These are phyloP conservation scores for Rheum nobile DNA, from an alignment of 148 eudicot genomes.

Conservation along the genomic window DNA sequence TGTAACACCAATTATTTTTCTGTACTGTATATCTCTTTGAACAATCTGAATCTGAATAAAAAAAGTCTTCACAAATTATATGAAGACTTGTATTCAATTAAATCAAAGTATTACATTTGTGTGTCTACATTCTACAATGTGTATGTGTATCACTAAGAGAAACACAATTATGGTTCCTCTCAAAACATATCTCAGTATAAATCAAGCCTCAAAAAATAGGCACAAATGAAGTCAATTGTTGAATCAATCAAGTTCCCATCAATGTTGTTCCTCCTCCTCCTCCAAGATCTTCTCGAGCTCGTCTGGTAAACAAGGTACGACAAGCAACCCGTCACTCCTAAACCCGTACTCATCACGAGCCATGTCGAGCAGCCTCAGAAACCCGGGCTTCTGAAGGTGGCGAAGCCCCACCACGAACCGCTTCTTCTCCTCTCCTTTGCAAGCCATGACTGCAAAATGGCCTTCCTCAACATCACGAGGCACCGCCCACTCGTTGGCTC, in stretches of 20 bases:
- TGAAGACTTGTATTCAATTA: not conserved
- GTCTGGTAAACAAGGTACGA: conserved; percentile 6
- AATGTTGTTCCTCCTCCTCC: not conserved
- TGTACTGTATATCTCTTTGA: not conserved
- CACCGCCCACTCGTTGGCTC: not conserved
- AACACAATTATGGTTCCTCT: not conserved
- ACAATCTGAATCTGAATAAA: not conserved
- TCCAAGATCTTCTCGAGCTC: conserved; percentile 9
- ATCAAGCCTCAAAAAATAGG: not conserved
- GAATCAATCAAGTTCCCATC: not conserved
- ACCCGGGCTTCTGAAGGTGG: conserved; percentile 4
- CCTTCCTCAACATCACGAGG: conserved; percentile 1
- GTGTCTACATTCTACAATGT: not conserved
- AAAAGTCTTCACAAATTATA: not conserved
- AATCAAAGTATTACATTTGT: not conserved
- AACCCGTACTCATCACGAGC: conserved; percentile 12
- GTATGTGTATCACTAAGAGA: not conserved
- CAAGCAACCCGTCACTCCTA: conserved; percentile 9
- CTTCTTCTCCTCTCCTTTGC: not conserved
- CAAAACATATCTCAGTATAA: not conserved
- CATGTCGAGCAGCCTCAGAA: conserved; percentile 7
- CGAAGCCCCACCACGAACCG: conserved; percentile 5
- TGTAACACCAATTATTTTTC: too few species aligned
- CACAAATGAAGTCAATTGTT: not conserved
- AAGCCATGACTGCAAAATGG: conserved; percentile 8